Percentiles rank a stretch among this genome's conserved stretches.
phyloP scores from a whole-genome alignment of 148 eudicot species.

The Cornus florida region DNA sequence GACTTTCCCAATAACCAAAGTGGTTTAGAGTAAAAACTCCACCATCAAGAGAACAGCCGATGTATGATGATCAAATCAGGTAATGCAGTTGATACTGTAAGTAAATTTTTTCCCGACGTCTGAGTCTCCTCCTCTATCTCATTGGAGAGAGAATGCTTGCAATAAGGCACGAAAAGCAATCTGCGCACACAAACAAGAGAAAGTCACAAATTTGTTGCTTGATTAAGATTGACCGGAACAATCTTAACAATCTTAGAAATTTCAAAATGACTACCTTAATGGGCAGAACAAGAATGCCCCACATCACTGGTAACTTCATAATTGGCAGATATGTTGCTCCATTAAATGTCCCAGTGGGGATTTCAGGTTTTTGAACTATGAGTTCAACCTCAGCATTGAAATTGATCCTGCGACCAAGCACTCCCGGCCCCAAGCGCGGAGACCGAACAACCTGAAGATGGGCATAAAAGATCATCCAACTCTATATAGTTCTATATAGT shows the following conservation, averaged over 20 bases:
- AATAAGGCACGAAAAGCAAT: constrained; percentile 3
- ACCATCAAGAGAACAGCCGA: background rate
- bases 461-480: constrained; percentile 45
- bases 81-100: background rate
- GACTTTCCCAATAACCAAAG: background rate
- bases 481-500: constrained; percentile 43
- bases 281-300: no score
- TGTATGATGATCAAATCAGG: constrained; percentile 9
- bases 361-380: background rate
- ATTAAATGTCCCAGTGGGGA: background rate
- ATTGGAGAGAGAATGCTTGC: background rate
- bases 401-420: background rate
- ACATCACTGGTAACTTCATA: no score
- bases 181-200: constrained; percentile 6
- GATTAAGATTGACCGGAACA: background rate
- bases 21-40: constrained; percentile 3
- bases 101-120: background rate
- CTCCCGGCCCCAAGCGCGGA: background rate
- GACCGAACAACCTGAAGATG: constrained; percentile 1
- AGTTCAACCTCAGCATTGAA: background rate
- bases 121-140: background rate
- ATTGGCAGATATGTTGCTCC: no score
- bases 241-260: background rate
- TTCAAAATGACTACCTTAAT: constrained; percentile 7
- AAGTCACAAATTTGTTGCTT: background rate